Conservation (phyloP, 306 rosid species). For the Carpinus viminea region DNA sequence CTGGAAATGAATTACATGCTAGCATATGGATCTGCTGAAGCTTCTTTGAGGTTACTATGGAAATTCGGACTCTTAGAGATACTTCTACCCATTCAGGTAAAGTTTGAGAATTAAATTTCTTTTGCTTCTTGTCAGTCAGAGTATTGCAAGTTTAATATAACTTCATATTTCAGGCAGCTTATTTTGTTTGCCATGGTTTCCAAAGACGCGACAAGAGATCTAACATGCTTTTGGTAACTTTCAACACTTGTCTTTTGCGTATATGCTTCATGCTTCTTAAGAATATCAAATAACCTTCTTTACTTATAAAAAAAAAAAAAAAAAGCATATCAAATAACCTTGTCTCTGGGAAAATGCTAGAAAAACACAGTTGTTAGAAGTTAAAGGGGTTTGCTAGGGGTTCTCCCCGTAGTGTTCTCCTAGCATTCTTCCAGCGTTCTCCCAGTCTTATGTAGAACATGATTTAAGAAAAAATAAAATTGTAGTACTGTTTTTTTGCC, state of each 20-base stretch:
- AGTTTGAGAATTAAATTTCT: slow-evolving; percentile 8
- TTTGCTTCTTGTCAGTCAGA: slow-evolving; percentile 22
- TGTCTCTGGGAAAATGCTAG: background rate
- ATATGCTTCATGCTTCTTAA: background rate
- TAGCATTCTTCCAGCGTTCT: no score
- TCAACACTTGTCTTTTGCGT: background rate
- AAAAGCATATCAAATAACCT: background rate
- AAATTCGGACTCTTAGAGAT: slow-evolving; percentile 81
- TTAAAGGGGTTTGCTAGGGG: no score
- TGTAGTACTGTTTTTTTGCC: no score
- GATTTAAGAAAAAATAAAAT: no score
- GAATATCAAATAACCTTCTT: background rate
- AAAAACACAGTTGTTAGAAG: background rate
- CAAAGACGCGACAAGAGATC: slow-evolving; percentile 77
- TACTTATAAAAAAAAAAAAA: no score
- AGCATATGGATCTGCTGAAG: slow-evolving; percentile 88
- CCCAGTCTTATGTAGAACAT: no score
- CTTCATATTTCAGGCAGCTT: slow-evolving; percentile 70
- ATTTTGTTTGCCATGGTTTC: slow-evolving; percentile 67
- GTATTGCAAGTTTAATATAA: slow-evolving; percentile 21
- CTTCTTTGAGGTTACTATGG: slow-evolving; percentile 82
- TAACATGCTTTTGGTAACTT: slow-evolving; percentile 88
- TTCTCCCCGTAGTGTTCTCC: no score
- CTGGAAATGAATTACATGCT: slow-evolving; percentile 91
- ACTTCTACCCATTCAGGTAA: slow-evolving; percentile 81